phyloP scores from a whole-genome alignment of 805 yeast species.

The Saccharomycopsis guyanensis region DNA sequence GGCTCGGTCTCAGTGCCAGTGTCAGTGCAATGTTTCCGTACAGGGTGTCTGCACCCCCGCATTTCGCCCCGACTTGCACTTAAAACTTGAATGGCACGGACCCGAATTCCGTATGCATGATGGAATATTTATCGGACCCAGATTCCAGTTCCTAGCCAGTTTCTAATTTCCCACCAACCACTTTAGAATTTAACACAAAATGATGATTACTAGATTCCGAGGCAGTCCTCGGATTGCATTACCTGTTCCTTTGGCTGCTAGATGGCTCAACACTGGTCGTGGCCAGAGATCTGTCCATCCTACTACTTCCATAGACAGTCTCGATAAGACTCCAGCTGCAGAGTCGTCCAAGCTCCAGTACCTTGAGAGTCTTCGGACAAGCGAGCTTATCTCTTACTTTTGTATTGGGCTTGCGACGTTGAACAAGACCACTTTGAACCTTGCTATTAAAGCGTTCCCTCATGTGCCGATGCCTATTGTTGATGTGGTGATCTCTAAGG shows the following conservation, averaged over 20 bases:
- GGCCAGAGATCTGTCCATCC: neutral
- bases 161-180: too few species aligned
- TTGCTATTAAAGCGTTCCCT: conserved; percentile 62
- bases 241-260: too few species aligned
- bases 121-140: too few species aligned
- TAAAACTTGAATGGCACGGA: neutral
- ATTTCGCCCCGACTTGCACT: neutral
- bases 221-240: too few species aligned
- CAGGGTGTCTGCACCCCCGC: too few species aligned
- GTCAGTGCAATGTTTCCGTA: too few species aligned
- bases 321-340: neutral
- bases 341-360: conserved; percentile 26
- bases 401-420: conserved; percentile 65
- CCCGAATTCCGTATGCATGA: neutral
- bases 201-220: too few species aligned
- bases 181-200: too few species aligned
- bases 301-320: neutral
- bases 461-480: conserved; percentile 65
- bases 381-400: conserved; percentile 56
- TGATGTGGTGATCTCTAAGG: conserved; percentile 65
- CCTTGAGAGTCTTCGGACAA: conserved; percentile 43
- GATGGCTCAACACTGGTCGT: neutral
- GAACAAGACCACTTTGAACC: conserved; percentile 51
- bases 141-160: too few species aligned
- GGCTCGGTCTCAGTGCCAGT: too few species aligned